Conservation (phyloP, 495 filamentous ascomycete species). For the Podospora tetraspora region DNA sequence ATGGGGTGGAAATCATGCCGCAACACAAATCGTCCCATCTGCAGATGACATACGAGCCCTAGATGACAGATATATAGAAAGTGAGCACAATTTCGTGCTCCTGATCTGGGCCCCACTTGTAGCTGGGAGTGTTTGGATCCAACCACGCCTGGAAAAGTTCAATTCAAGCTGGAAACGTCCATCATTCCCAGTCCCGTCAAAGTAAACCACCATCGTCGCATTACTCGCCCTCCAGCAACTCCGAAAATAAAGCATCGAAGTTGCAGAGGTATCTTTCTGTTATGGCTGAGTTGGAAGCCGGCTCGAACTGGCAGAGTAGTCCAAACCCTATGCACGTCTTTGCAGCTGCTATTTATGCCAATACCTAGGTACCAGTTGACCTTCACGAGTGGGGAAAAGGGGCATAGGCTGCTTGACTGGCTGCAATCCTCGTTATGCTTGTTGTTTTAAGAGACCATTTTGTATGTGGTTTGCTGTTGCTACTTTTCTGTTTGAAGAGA, state of each 20-base stretch:
- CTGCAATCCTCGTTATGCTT: background rate
- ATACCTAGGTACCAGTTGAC: background rate
- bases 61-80: background rate
- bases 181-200: too few species aligned
- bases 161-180: too few species aligned
- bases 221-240: too few species aligned
- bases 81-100: background rate
- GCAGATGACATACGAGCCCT: background rate
- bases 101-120: background rate
- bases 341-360: background rate
- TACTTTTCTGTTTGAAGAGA: background rate
- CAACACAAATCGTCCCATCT: background rate
- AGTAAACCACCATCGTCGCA: too few species aligned
- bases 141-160: too few species aligned
- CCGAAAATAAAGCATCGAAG: too few species aligned
- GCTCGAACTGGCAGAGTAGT: background rate
- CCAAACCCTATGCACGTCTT: background rate
- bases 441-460: background rate
- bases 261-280: too few species aligned
- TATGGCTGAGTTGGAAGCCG: background rate
- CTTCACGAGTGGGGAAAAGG: background rate
- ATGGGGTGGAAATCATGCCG: too few species aligned
- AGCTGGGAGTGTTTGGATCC: too few species aligned
- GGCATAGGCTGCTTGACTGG: background rate
- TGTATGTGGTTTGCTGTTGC: background rate